Conservation (phyloP, 495 filamentous ascomycete genomes). For the Penicillium salamii region DNA sequence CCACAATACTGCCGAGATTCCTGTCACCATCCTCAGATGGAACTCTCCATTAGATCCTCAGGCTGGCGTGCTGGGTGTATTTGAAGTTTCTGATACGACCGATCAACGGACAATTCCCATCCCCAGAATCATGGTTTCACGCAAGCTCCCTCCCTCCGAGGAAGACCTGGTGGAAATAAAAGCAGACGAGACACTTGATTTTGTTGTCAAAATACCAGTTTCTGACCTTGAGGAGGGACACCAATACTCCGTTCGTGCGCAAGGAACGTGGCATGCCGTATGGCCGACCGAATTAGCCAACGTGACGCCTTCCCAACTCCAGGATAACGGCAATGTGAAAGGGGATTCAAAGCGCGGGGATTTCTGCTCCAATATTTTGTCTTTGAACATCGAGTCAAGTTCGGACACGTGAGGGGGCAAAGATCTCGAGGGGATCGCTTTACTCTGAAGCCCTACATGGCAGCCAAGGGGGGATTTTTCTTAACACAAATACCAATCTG, state of each 20-base stretch:
- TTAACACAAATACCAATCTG: no score
- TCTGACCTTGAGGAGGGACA: conserved; percentile 18
- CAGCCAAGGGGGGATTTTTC: no score
- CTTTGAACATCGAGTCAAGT: conserved; percentile 6
- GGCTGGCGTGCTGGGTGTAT: conserved; percentile 44
- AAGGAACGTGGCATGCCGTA: conserved; percentile 32
- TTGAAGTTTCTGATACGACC: conserved; percentile 38
- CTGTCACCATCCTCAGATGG: conserved; percentile 50
- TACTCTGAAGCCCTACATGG: no score
- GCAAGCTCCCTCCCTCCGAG: conserved; percentile 39
- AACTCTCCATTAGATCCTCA: conserved; percentile 46
- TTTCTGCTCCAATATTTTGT: conserved; percentile 21
- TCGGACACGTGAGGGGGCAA: background rate
- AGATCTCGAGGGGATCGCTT: background rate
- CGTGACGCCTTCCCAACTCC: conserved; percentile 21
- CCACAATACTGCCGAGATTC: conserved; percentile 35
- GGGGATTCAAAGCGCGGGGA: conserved; percentile 16
- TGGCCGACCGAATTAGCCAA: conserved; percentile 22
- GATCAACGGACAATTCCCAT: conserved; percentile 29
- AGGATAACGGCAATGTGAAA: no score
- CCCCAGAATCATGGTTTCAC: conserved; percentile 42
- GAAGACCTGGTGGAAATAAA: conserved; percentile 44
- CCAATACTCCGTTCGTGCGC: conserved; percentile 27
- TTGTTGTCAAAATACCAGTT: conserved; percentile 13
- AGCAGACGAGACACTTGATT: conserved; percentile 17